Percentiles rank a stretch among this genome's conserved stretches.
Evolutionary conservation across 2,329 filamentous ascomycete species (phyloP).

Genomic region (Trichoderma sp.): DNA sequence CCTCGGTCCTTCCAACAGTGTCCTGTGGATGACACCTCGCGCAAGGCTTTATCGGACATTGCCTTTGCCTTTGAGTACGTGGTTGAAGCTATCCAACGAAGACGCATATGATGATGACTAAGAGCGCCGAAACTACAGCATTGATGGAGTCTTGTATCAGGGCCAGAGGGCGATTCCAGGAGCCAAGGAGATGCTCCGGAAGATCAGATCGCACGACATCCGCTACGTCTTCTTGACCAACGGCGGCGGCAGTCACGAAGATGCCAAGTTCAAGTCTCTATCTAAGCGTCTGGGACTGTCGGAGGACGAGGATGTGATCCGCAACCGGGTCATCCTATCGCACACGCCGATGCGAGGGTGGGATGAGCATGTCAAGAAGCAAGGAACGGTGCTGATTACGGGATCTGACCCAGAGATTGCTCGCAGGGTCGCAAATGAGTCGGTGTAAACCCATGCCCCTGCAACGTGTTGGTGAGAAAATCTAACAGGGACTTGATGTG

Average conservation of each 20-base stretch:
- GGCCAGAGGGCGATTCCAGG: conserved; percentile 75
- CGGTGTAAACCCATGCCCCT: conserved; percentile 21
- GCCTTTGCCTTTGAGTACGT: conserved; percentile 40
- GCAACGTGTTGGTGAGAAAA: neutral
- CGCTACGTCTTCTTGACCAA: conserved; percentile 96
- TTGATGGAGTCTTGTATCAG: conserved; percentile 93
- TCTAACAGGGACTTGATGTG: neutral
- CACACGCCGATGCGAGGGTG: conserved; percentile 81
- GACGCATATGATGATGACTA: neutral
- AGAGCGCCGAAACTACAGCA: conserved; percentile 40
- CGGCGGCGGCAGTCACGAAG: conserved; percentile 82
- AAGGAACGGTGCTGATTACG: conserved; percentile 65
- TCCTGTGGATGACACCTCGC: conserved; percentile 20
- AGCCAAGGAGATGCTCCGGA: conserved; percentile 68
- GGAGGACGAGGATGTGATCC: conserved; percentile 34
- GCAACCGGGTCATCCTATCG: conserved; percentile 61
- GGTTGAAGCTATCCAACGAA: neutral
- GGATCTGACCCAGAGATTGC: conserved; percentile 67
- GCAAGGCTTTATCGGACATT: conserved; percentile 32
- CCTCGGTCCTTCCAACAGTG: neutral
- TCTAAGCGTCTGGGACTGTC: conserved; percentile 32
- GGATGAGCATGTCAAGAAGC: conserved; percentile 35
- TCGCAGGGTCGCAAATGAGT: conserved; percentile 68
- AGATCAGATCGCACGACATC: conserved; percentile 70
- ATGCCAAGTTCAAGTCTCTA: conserved; percentile 35